Evolutionary conservation across 495 filamentous ascomycete species (phyloP).

Genomic region (Lineolata rhizophorae): DNA sequence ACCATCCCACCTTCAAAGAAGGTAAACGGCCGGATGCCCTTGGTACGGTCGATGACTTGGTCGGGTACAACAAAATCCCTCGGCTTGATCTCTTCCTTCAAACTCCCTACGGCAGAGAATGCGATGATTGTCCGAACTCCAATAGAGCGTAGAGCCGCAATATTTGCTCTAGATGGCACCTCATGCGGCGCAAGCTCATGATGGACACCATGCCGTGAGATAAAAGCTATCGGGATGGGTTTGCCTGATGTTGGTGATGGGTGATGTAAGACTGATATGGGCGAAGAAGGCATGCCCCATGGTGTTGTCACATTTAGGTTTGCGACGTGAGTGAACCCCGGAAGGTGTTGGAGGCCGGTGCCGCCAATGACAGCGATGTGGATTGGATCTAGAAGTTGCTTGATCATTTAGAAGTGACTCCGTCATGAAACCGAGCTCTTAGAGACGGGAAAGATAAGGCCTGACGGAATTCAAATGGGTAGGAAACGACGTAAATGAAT

Average conservation of each 20-base stretch:
- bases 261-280: constrained; percentile 78
- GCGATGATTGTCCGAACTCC: constrained; percentile 81
- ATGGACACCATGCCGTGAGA: constrained; percentile 73
- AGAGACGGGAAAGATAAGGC: no score
- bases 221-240: constrained; percentile 65
- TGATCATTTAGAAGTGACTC: no score
- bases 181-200: constrained; percentile 87
- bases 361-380: constrained; percentile 92
- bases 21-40: constrained; percentile 65
- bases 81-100: constrained; percentile 78
- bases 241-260: constrained; percentile 30
- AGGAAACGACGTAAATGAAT: no score
- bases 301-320: constrained; percentile 50
- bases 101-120: constrained; percentile 84
- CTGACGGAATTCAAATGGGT: no score
- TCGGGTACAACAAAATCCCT: constrained; percentile 92
- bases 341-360: constrained; percentile 57
- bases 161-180: constrained; percentile 77
- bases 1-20: constrained; percentile 92
- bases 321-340: constrained; percentile 62
- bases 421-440: no score
- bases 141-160: constrained; percentile 73
- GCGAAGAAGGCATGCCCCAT: constrained; percentile 83
- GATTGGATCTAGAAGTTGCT: constrained; percentile 40
- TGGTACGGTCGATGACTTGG: constrained; percentile 95